phyloP scores from a whole-genome alignment of 2,329 filamentous ascomycete genomes.

The Plenodomus biglobosus region DNA sequence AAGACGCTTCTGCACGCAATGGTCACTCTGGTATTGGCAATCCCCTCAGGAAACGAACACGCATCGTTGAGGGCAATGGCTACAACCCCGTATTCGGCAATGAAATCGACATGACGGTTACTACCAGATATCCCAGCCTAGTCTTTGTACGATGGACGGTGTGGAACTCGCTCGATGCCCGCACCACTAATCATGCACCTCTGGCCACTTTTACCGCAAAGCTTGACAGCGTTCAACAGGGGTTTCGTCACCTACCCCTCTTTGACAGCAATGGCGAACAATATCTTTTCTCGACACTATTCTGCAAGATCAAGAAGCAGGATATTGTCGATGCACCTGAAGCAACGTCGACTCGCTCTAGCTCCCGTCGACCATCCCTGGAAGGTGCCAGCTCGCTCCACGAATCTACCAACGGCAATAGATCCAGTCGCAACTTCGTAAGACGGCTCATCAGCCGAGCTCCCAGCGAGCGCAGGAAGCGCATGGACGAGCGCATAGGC shows the following conservation, averaged over 20 bases:
- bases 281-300: slow-evolving; percentile 91
- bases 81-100: slow-evolving; percentile 90
- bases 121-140: slow-evolving; percentile 91
- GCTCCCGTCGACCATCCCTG: slow-evolving; percentile 30
- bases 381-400: slow-evolving; percentile 33
- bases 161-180: slow-evolving; percentile 79
- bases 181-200: slow-evolving; percentile 63
- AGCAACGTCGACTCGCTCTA: slow-evolving; percentile 17
- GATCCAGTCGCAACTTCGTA: slow-evolving; percentile 41
- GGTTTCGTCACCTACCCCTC: slow-evolving; percentile 88
- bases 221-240: slow-evolving; percentile 82
- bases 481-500: slow-evolving; percentile 33
- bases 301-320: slow-evolving; percentile 78
- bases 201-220: slow-evolving; percentile 93
- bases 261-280: slow-evolving; percentile 87
- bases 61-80: slow-evolving; percentile 81
- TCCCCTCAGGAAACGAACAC: slow-evolving; percentile 76
- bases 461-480: slow-evolving; percentile 47
- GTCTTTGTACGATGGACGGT: slow-evolving; percentile 94
- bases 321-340: slow-evolving; percentile 49
- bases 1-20: slow-evolving; percentile 64
- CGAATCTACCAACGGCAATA: slow-evolving; percentile 34
- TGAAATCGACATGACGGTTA: slow-evolving; percentile 75
- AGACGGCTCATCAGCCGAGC: slow-evolving; percentile 48
- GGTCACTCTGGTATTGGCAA: slow-evolving; percentile 68